Base-by-base conservation (phyloP, 2,329 filamentous ascomycete species). In the Hypoxylon sp. region DNA sequence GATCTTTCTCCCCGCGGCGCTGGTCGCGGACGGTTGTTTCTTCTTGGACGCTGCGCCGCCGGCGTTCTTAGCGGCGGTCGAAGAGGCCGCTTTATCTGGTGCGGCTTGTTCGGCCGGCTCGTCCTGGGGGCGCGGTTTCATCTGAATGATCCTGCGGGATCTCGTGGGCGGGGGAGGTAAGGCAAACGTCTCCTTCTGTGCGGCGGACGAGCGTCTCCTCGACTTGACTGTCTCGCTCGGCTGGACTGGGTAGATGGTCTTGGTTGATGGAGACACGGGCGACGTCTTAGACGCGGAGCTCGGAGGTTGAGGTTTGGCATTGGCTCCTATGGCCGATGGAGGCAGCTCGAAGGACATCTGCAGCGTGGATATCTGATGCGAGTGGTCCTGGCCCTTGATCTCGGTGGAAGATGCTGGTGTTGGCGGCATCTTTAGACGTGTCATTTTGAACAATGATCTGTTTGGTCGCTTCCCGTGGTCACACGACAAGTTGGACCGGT, bases 141-240 rank as follows among this genome's bases (percentile, higher is more conserved):
- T 97, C 81, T 98, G 95, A 64, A 98, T 98, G 78, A 99, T 98
- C 82, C 97, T 98, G 75, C 95, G 91, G 45, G 93, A 93, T 69
- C 95, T 87, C 2, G 94, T 97, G 0, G 96, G 96, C 14, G 95
- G 96, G 9, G 96, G 96, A 19, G 96, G 96, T 14, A 99, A 87
- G 9, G 92, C 87, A 78, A 97, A 97, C 51, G 86, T 83, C 72
- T 89, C 87, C 71, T 89, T 90, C 62, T 84, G 82, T 63, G 82
- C 79, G 11, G 83, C 78, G 14, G 86, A 85, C 0, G 84, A 82
- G 43, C 87, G 82, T 62, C 86, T 81, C 56, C 85, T 81, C n/a
- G 83, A 81, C 72, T 87, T 87, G 70, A 86, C 84, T 0, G 83
- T 80, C 74, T 78, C 77, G 70, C 72, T 79, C 53, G 83, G 79